Conservation (phyloP, 495 filamentous ascomycete species). For the Baudoinia panamericana region DNA sequence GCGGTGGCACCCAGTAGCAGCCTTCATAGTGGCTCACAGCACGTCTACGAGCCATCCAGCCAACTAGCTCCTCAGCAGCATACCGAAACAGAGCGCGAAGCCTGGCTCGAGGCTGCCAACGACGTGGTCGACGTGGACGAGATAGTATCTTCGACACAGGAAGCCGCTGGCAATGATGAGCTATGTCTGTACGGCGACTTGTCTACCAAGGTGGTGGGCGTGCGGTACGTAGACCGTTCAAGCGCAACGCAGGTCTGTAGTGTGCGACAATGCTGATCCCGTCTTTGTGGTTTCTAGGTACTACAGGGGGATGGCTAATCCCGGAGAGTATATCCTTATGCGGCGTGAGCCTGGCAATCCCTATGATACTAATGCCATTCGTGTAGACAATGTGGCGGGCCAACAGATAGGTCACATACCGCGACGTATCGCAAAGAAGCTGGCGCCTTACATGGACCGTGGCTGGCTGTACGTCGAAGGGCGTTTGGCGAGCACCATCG, state of each 20-base stretch:
- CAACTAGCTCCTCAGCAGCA: conserved; percentile 7
- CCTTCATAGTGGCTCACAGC: conserved; percentile 1
- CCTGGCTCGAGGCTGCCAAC: conserved; percentile 16
- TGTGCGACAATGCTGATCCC: no score
- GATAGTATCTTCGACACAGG: conserved; percentile 14
- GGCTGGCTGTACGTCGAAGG: conserved; percentile 50
- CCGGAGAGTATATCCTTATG: conserved; percentile 58
- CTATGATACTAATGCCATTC: conserved; percentile 70
- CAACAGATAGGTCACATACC: conserved; percentile 74
- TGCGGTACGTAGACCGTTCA: no score
- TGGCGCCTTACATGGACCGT: conserved; percentile 59
- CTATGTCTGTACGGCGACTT: conserved; percentile 19
- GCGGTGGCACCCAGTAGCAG: not conserved
- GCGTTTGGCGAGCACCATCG: conserved; percentile 48
- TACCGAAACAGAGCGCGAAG: conserved; percentile 8
- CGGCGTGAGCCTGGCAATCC: conserved; percentile 56
- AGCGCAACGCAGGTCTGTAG: no score
- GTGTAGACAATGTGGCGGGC: conserved; percentile 65
- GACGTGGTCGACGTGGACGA: conserved; percentile 12
- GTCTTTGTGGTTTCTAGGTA: no score
- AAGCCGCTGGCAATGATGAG: conserved; percentile 3
- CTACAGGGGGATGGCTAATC: conserved; percentile 59
- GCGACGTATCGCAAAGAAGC: conserved; percentile 46
- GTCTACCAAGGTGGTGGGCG: conserved; percentile 63
- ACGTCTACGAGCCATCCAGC: not conserved